Base-by-base conservation (phyloP, 2,329 filamentous ascomycete genomes). In the Fusarium sublunatum region DNA sequence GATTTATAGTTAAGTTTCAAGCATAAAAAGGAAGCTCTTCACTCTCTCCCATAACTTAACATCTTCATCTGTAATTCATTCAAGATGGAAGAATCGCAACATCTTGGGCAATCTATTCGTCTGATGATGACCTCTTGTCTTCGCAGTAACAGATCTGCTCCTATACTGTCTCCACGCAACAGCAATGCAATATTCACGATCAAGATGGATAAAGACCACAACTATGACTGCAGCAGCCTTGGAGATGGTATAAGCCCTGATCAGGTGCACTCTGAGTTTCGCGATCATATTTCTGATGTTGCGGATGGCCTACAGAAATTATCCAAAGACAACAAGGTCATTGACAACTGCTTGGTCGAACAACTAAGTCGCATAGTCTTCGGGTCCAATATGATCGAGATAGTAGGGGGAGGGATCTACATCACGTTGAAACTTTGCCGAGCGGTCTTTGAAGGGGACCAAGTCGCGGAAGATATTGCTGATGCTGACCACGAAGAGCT, bases 361-460 rank as follows among this genome's bases (percentile, higher is more conserved):
- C 4, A 22, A 3, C 35, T 62, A 3, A 5, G 24, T 10, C 38
- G 13, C 3, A 62, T 62, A 50, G 26, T 64, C 0, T 53, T 38
- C n/a, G 46, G 58, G 5, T 42, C 61, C 2, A 62, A 59, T 15
- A 54, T 59, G 53, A 64, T 62, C 22, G 53, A 64, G 39, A 11
- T 10, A 3, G 58, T 44, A 4, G 61, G 53, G 0, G 50, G 29
- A 4, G 26, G 38, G 8, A 5, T 50, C 2, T 29, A n/a, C 0
- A 42, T 34, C 22, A 62, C 50, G 7, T 0, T 39, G 1, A 46
- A 50, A 12, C 42, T 64, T 4, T 59, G 58, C 24, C 24, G 12
- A 15, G 13, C 24, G 0, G 29, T 51, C 13, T 64, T 61, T 3
- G 24, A 4, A 24, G 32, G 26, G 4, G n/a, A 53, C 7, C 7